A percentile compares a stretch with the other conserved stretches of the same genome.
Conservation (phyloP, 2,329 filamentous ascomycete species). For the Lachnellula subtilissima region DNA sequence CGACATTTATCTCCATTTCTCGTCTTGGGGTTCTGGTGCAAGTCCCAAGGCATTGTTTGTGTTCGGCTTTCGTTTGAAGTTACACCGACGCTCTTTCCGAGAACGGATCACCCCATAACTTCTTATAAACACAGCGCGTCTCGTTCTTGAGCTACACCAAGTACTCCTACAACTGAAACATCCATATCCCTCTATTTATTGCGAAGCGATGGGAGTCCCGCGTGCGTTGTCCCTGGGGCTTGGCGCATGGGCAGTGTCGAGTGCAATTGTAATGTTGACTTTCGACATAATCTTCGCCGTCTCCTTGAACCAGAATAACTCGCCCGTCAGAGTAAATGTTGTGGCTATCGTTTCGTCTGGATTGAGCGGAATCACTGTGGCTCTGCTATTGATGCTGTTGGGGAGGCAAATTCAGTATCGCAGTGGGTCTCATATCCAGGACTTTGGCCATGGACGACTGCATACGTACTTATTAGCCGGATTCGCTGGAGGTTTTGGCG, state of each 20-base stretch:
- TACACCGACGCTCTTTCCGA: slow-evolving; percentile 6
- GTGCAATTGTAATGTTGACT: slow-evolving; percentile 24
- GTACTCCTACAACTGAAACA: slow-evolving; percentile 1
- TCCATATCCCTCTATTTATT: background rate
- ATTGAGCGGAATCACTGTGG: slow-evolving; percentile 19
- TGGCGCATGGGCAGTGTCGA: slow-evolving; percentile 26
- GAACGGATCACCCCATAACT: slow-evolving; percentile 1
- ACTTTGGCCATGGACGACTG: slow-evolving; percentile 22
- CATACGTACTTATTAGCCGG: slow-evolving; percentile 27
- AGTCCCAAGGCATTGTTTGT: slow-evolving; percentile 20
- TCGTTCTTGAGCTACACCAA: slow-evolving; percentile 15
- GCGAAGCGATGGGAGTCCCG: slow-evolving; percentile 20
- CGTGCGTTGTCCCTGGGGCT: slow-evolving; percentile 23
- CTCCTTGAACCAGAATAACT: slow-evolving; percentile 15
- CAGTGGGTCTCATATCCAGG: slow-evolving; percentile 23
- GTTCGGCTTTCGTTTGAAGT: slow-evolving; percentile 23
- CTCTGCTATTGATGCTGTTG: slow-evolving; percentile 22
- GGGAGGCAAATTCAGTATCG: slow-evolving; percentile 26
- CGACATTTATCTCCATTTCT: slow-evolving; percentile 8
- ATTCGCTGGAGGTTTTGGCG: slow-evolving; percentile 21
- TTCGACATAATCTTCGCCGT: slow-evolving; percentile 29
- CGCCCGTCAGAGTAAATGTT: slow-evolving; percentile 9
- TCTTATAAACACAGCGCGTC: slow-evolving; percentile 8
- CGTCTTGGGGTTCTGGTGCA: slow-evolving; percentile 8
- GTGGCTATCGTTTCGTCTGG: slow-evolving; percentile 26